These are phyloP conservation scores for Margaritispora aquatica DNA, from an alignment of 495 filamentous ascomycete species.

Conservation along the genomic window DNA sequence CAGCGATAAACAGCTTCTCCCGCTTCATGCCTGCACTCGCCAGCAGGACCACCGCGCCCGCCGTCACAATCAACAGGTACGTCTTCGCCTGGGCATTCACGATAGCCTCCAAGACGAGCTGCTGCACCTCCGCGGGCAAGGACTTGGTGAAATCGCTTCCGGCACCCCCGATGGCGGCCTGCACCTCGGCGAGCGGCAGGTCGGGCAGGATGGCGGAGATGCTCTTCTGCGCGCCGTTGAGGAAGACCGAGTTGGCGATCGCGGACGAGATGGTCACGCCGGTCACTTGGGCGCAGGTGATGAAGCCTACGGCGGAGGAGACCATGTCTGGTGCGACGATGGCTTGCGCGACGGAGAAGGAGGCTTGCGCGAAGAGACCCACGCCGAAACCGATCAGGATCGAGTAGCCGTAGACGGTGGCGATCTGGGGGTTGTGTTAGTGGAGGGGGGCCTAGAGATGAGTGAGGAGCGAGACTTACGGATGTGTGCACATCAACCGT, in stretches of 20 bases:
- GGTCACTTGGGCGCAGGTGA: slow-evolving; percentile 46
- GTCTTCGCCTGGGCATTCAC: slow-evolving; percentile 43
- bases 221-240: slow-evolving; percentile 34
- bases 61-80: slow-evolving; percentile 43
- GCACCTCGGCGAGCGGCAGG: slow-evolving; percentile 30
- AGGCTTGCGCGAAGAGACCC: slow-evolving; percentile 45
- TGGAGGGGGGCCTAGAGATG: slow-evolving; percentile 1
- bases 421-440: too few relatives aligned
- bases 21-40: slow-evolving; percentile 48
- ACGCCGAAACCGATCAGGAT: slow-evolving; percentile 46
- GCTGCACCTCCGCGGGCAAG: slow-evolving; percentile 28
- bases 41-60: slow-evolving; percentile 39
- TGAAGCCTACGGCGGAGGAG: slow-evolving; percentile 42
- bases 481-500: slow-evolving; percentile 27
- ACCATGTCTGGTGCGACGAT: slow-evolving; percentile 34
- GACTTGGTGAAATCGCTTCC: slow-evolving; percentile 33
- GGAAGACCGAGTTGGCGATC: slow-evolving; percentile 51
- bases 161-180: slow-evolving; percentile 42
- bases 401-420: slow-evolving; percentile 47
- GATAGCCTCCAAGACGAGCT: slow-evolving; percentile 40
- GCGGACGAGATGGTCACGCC: slow-evolving; percentile 47
- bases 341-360: slow-evolving; percentile 48
- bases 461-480: neutral
- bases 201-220: slow-evolving; percentile 32
- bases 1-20: slow-evolving; percentile 39